phyloP scores from a whole-genome alignment of 2,329 filamentous ascomycete genomes.

The Aureobasidium lini region DNA sequence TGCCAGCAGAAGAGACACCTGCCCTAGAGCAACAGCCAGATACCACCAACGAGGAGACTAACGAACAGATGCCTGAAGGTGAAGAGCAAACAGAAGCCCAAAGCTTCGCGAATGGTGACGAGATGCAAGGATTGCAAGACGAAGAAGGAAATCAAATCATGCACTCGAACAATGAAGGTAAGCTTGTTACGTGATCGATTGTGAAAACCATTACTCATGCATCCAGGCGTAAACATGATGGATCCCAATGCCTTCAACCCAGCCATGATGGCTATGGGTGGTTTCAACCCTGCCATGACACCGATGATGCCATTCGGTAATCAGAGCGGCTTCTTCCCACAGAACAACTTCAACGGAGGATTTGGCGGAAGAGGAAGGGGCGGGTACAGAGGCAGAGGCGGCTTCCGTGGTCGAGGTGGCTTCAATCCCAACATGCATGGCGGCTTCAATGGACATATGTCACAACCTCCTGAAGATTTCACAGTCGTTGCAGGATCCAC shows the following conservation, averaged over 20 bases:
- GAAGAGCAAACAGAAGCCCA: not conserved
- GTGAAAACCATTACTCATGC: not conserved
- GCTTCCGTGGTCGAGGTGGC: conserved; percentile 33
- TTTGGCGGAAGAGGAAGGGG: conserved; percentile 12
- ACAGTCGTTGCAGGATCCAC: conserved; percentile 12
- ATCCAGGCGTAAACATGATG: conserved; percentile 1
- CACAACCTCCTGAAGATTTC: conserved; percentile 5
- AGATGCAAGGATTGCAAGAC: conserved; percentile 1
- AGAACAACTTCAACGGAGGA: conserved; percentile 2
- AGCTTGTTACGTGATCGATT: not conserved
- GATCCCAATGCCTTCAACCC: conserved; percentile 2
- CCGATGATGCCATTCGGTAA: conserved; percentile 7
- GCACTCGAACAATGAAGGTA: not conserved
- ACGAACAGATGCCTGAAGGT: not conserved
- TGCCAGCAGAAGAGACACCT: not conserved
- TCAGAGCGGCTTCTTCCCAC: conserved; percentile 7
- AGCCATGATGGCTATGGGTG: conserved; percentile 3
- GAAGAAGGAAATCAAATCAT: conserved; percentile 1
- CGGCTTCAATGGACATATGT: conserved; percentile 17
- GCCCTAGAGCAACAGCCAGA: conserved; percentile 1
- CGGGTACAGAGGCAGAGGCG: conserved; percentile 37
- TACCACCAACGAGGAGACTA: conserved; percentile 1
- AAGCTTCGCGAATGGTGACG: not conserved
- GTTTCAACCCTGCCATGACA: conserved; percentile 2
- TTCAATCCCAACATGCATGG: conserved; percentile 16